Conservation (phyloP, 352 stramenopile species). For the Phytophthora podocarpi region DNA sequence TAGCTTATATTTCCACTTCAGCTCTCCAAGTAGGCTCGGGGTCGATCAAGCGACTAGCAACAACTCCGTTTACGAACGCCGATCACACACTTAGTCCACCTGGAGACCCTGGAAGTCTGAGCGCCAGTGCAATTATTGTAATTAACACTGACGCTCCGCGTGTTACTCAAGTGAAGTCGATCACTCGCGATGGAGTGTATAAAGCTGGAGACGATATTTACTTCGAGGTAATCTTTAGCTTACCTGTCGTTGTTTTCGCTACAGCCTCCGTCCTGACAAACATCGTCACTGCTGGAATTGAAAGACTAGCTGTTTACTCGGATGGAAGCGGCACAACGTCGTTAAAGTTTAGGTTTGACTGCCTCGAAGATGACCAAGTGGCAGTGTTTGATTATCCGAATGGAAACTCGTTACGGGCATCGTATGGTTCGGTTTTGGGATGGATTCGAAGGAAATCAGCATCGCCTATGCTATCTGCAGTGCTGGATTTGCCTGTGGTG, state of each 20-base stretch:
- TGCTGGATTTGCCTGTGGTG: conserved; percentile 42
- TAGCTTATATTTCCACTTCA: conserved; percentile 56
- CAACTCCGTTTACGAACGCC: conserved; percentile 52
- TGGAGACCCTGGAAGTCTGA: conserved; percentile 48
- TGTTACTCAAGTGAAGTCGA: conserved; percentile 46
- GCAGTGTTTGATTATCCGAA: conserved; percentile 51
- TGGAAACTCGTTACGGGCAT: conserved; percentile 38
- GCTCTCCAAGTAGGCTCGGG: conserved; percentile 57
- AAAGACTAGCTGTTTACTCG: conserved; percentile 51
- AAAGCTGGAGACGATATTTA: conserved; percentile 49
- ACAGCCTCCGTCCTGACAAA: conserved; percentile 49
- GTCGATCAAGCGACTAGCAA: conserved; percentile 61
- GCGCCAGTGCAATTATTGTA: conserved; percentile 35
- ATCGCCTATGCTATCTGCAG: conserved; percentile 41
- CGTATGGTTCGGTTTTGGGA: conserved; percentile 47
- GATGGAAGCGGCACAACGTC: conserved; percentile 52
- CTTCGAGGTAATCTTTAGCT: conserved; percentile 53
- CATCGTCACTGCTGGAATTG: conserved; percentile 19
- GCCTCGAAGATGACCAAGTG: conserved; percentile 38
- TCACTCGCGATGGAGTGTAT: conserved; percentile 71
- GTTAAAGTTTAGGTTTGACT: conserved; percentile 57
- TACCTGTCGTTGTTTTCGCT: conserved; percentile 47
- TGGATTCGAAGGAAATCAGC: conserved; percentile 54
- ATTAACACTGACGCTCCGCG: conserved; percentile 56
- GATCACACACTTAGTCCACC: conserved; percentile 51